Evolutionary conservation across 208 protist genomes (phyloP).

Genomic region (Crithidia brevicula): DNA sequence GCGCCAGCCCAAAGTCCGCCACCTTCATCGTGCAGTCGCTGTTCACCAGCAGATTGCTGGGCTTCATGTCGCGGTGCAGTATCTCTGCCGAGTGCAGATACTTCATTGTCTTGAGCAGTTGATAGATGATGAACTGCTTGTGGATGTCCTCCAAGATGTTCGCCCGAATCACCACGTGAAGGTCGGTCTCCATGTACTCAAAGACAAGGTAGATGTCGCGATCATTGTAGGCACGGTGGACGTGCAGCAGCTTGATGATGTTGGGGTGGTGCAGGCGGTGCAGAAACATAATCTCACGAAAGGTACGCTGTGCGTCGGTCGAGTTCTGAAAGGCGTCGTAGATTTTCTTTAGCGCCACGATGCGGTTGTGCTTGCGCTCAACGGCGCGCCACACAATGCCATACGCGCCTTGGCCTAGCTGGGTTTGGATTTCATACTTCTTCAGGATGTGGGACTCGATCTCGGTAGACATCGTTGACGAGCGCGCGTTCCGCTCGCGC

Average conservation of each 20-base stretch:
- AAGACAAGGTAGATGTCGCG: slow-evolving; percentile 98
- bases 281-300: slow-evolving; percentile 98
- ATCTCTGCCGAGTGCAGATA: slow-evolving; percentile 95
- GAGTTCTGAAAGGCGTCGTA: slow-evolving; percentile 96
- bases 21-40: slow-evolving; percentile 97
- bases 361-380: slow-evolving; percentile 89
- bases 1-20: slow-evolving; percentile 98
- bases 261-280: slow-evolving; percentile 97
- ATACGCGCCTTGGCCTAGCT: slow-evolving; percentile 96
- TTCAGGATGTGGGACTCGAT: slow-evolving; percentile 94
- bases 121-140: slow-evolving; percentile 98
- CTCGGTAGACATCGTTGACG: slow-evolving; percentile 77
- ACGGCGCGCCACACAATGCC: slow-evolving; percentile 95
- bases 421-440: slow-evolving; percentile 95
- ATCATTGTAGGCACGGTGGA: slow-evolving; percentile 97
- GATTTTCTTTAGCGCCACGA: slow-evolving; percentile 97
- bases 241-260: slow-evolving; percentile 97
- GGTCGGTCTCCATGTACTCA: slow-evolving; percentile 97
- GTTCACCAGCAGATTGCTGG: slow-evolving; percentile 93
- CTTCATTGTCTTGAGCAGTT: slow-evolving; percentile 97
- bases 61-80: slow-evolving; percentile 96
- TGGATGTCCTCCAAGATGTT: slow-evolving; percentile 98
- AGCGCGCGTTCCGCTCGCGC: too few relatives aligned
- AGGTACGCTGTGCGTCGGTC: slow-evolving; percentile 94
- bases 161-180: slow-evolving; percentile 96